phyloP scores from a whole-genome alignment of 768 basidiomycete genomes.

The Kwoniella dejecticola region DNA sequence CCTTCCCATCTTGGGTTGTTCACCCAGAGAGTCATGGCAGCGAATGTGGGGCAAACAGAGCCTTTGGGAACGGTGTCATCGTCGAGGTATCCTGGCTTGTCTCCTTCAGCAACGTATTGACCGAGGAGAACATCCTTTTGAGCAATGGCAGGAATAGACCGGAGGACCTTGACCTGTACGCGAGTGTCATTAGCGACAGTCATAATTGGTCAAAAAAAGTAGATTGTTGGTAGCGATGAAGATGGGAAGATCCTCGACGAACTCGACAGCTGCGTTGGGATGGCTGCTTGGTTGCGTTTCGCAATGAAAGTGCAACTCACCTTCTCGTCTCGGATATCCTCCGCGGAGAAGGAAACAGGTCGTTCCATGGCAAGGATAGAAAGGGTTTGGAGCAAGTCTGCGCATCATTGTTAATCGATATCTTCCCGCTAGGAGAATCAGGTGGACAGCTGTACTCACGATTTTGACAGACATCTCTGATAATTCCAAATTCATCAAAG shows the following conservation, averaged over 20 bases:
- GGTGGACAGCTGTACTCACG: constrained; percentile 65
- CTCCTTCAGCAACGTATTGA: constrained; percentile 76
- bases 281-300: too few relatives aligned
- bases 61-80: constrained; percentile 91
- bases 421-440: constrained; percentile 23
- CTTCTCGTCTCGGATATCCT: constrained; percentile 99
- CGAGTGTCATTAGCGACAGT: constrained; percentile 5
- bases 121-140: constrained; percentile 81
- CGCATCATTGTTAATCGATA: too few relatives aligned
- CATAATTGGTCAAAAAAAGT: not conserved
- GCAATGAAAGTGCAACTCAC: too few relatives aligned
- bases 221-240: too few relatives aligned
- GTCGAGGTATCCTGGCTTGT: constrained; percentile 97
- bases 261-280: too few relatives aligned
- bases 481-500: constrained; percentile 99
- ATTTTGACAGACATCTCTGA: constrained; percentile 96
- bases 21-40: constrained; percentile 85
- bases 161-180: constrained; percentile 87
- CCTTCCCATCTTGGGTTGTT: constrained; percentile 98
- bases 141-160: constrained; percentile 80
- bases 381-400: constrained; percentile 92
- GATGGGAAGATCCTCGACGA: too few relatives aligned
- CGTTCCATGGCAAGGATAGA: constrained; percentile 96
- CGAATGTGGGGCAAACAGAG: constrained; percentile 92
- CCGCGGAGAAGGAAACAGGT: constrained; percentile 93